A percentile compares a stretch with the other conserved stretches of the same genome.
phyloP scores from a whole-genome alignment of 1,284 basidiomycete species.

The Puccinia horiana region DNA sequence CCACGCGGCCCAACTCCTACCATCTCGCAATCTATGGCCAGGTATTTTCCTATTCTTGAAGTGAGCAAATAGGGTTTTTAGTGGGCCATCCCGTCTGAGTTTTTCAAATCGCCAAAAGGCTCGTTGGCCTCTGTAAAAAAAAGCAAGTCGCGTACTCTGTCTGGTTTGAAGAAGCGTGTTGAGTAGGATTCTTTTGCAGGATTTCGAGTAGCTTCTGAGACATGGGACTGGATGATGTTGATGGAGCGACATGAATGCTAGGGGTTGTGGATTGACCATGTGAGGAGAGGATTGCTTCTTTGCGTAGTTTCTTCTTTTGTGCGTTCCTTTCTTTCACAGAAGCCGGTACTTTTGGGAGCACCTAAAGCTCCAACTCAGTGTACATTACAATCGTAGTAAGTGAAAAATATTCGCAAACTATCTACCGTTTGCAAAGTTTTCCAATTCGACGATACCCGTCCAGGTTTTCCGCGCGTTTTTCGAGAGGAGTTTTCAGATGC shows the following conservation, averaged over 20 bases:
- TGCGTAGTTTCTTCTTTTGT: conserved; percentile 1
- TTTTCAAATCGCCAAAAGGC: no score
- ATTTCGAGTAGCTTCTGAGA: conserved; percentile 2
- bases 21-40: conserved; percentile 95
- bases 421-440: conserved; percentile 9
- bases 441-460: background rate
- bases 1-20: conserved; percentile 86
- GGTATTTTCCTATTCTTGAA: conserved; percentile 71
- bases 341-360: conserved; percentile 10
- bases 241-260: background rate
- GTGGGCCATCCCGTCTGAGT: background rate
- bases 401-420: background rate
- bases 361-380: background rate
- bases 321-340: conserved; percentile 9
- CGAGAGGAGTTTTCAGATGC: background rate
- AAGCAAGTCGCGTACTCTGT: conserved; percentile 7
- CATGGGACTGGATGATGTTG: background rate
- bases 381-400: background rate
- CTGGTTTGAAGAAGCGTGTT: background rate
- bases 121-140: background rate
- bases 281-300: background rate
- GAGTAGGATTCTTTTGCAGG: background rate
- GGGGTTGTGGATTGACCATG: background rate
- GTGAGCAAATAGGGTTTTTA: background rate
- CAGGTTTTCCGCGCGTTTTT: background rate